These are phyloP conservation scores for Thecamonas trahens DNA, from an alignment of 78 protist genomes.

Conservation along the genomic window DNA sequence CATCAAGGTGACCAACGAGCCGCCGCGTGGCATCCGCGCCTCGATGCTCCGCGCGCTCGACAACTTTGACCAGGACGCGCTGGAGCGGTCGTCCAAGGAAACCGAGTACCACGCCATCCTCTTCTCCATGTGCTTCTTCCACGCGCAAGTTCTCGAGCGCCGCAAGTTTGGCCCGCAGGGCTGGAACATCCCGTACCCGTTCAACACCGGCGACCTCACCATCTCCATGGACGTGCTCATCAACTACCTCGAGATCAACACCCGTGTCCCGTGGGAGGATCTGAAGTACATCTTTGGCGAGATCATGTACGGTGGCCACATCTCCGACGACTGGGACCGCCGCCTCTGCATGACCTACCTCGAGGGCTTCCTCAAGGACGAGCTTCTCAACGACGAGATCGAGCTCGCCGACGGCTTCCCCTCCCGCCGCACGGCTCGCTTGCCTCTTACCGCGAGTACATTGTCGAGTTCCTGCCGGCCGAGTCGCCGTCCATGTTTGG, in stretches of 20 bases:
- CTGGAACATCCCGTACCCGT: slow-evolving; percentile 79
- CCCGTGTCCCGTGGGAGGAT: slow-evolving; percentile 84
- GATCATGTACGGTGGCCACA: slow-evolving; percentile 92
- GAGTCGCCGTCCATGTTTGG: slow-evolving; percentile 81
- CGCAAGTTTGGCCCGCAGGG: slow-evolving; percentile 87
- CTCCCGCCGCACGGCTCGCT: slow-evolving; percentile 12
- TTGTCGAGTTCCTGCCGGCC: slow-evolving; percentile 49
- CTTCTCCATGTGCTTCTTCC: slow-evolving; percentile 83
- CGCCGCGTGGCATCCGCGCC: slow-evolving; percentile 72
- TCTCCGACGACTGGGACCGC: slow-evolving; percentile 81
- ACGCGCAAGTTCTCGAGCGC: slow-evolving; percentile 78
- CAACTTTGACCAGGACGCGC: slow-evolving; percentile 34
- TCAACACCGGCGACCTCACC: slow-evolving; percentile 79
- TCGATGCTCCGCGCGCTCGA: slow-evolving; percentile 45
- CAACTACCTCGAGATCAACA: slow-evolving; percentile 67
- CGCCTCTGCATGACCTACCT: slow-evolving; percentile 67
- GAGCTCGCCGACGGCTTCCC: slow-evolving; percentile 51
- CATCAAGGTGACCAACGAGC: slow-evolving; percentile 89
- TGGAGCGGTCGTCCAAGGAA: slow-evolving; percentile 46
- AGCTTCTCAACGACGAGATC: slow-evolving; percentile 31
- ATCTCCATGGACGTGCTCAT: slow-evolving; percentile 49
- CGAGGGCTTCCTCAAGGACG: slow-evolving; percentile 29
- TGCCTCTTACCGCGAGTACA: slow-evolving; percentile 42
- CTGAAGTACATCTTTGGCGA: slow-evolving; percentile 84
- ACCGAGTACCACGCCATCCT: slow-evolving; percentile 56